Base-by-base conservation (phyloP, 257 asterid genomes). In the Lithospermum erythrorhizon region DNA sequence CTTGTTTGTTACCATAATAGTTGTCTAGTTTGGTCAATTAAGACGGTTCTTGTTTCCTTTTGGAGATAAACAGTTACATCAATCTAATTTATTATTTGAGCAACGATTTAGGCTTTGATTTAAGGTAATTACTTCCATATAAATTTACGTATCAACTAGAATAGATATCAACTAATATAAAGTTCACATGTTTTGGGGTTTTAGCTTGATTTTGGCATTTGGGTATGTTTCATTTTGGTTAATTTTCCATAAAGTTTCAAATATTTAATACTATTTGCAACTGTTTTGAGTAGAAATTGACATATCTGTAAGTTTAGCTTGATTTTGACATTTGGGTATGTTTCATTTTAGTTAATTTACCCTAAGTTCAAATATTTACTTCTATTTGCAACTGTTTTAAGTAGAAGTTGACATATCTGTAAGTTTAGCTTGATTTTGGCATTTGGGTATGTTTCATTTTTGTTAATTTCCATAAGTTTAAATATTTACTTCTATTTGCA, bases 81-180 rank as follows among this genome's bases (percentile, higher is more conserved):
- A 73, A 61, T 76, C 73, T 21, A 70, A 66, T 71, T 82, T 64
- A 76, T 82, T 64, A 76, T 58, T 73, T 55, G 59, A 68, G 57
- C 77, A 7, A 51, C 68, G 48, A 66, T 54, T 72, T 61, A 65
- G 73, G 75, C 68, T 64, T 55, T 56, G 11, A 6, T 23, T 2
- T 35, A 64, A 53, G 53, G 52, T 19, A 30, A 48, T n/a, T 21
- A 13, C 47, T 4, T 58, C 6, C 4, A 9, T 47, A 19, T 15
- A 56, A 55, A 35, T 9, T 41, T 17, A 45, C 9, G 41, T 51
- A 15, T 30, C 29, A 7, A 30, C 11, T 37, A 29, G 58, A 21
- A 6, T 21, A 20, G 14, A 18, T 21, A 32, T 29, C 24, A 30
- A 37, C 32, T 27, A 6, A 27, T 3, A 27, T 5, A 11, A 52